These are phyloP conservation scores for Lentinus polychrous DNA, from an alignment of 1,284 basidiomycete species.

Conservation along the genomic window DNA sequence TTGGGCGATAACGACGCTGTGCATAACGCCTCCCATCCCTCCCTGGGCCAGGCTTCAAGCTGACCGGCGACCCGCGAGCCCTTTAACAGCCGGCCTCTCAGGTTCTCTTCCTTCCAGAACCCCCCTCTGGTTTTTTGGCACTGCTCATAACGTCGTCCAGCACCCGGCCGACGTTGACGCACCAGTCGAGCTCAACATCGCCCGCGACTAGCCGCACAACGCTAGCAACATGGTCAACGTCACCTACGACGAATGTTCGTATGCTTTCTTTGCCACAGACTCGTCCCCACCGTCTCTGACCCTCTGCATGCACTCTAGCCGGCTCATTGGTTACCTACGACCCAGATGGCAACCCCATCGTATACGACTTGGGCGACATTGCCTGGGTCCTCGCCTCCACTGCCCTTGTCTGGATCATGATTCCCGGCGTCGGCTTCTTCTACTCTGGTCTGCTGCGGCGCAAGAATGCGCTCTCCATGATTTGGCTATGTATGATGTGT, in stretches of 20 bases:
- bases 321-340: constrained; percentile 30
- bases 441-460: constrained; percentile 81
- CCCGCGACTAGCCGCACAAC: constrained; percentile 4
- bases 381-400: constrained; percentile 71
- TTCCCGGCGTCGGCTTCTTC: constrained; percentile 86
- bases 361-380: constrained; percentile 76
- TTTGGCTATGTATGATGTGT: constrained; percentile 78
- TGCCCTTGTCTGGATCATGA: constrained; percentile 86
- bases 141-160: too few relatives aligned
- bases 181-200: background rate
- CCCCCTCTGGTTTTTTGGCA: background rate
- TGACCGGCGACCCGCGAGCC: constrained; percentile 9
- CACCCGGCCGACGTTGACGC: background rate
- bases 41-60: background rate
- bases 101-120: constrained; percentile 7
- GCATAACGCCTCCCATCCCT: background rate
- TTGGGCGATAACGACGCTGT: constrained; percentile 2
- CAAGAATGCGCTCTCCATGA: constrained; percentile 92
- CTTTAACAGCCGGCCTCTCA: constrained; percentile 9
- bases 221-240: constrained; percentile 40
- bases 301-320: constrained; percentile 12
- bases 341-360: constrained; percentile 27
- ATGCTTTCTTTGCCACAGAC: background rate
- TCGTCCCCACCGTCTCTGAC: constrained; percentile 3
- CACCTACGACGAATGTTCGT: constrained; percentile 44